These are phyloP conservation scores for Fusarium irregulare DNA, from an alignment of 2,329 filamentous ascomycete genomes.

Conservation along the genomic window DNA sequence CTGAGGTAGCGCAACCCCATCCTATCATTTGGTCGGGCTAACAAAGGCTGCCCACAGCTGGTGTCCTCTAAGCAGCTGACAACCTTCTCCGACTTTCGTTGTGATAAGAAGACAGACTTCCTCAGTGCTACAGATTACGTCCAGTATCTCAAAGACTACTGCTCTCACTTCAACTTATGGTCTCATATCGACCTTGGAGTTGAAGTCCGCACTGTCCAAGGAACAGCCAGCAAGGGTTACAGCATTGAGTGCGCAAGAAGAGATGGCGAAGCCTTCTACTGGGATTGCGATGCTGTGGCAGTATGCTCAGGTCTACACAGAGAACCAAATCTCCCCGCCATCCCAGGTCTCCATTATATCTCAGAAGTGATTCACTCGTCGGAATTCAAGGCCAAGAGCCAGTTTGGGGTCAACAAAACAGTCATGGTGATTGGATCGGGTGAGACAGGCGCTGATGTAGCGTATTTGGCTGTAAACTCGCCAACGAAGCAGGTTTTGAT, in stretches of 20 bases:
- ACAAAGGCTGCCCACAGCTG: not conserved
- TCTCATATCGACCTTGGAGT: not conserved
- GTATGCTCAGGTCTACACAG: slow-evolving; percentile 19
- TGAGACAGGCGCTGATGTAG: not conserved
- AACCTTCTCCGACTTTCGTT: slow-evolving; percentile 1
- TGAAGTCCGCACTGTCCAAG: not conserved
- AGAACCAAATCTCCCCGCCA: slow-evolving; percentile 8
- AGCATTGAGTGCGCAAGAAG: accelerated
- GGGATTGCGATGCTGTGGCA: slow-evolving; percentile 13
- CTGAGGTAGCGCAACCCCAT: not conserved
- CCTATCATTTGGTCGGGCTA: not conserved
- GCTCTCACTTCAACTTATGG: not conserved
- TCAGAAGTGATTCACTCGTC: slow-evolving; percentile 50
- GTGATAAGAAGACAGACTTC: not conserved
- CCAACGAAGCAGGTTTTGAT: not conserved
- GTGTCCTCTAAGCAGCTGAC: not conserved
- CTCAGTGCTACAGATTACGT: not conserved
- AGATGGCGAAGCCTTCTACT: not conserved
- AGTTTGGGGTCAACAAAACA: not conserved
- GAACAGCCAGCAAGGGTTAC: not conserved
- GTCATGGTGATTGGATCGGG: not conserved
- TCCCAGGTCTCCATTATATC: slow-evolving; percentile 8
- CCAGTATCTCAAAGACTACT: not conserved
- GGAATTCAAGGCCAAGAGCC: not conserved
- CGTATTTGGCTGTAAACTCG: not conserved